A percentile compares a stretch with the other conserved stretches of the same genome.
Evolutionary conservation across 169 alveolate species (phyloP).

Genomic region (Eimeria brunetti): DNA sequence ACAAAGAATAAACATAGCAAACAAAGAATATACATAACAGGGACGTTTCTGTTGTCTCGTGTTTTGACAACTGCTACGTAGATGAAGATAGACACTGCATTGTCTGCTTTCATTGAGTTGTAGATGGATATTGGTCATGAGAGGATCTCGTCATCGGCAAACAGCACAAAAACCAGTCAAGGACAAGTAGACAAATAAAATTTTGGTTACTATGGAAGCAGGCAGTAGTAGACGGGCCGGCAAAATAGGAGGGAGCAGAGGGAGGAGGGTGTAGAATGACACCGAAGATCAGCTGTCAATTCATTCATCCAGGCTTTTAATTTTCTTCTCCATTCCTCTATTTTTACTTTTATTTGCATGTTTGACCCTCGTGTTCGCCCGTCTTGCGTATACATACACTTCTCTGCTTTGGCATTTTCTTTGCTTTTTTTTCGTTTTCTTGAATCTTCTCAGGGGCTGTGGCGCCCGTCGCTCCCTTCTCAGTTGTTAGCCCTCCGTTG

Average conservation of each 20-base stretch:
- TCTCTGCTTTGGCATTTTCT: background rate
- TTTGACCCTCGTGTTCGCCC: background rate
- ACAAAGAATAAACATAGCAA: background rate
- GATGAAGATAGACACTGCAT: background rate
- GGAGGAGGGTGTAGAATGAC: background rate
- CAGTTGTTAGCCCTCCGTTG: constrained; percentile 89
- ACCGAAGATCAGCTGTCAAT: background rate
- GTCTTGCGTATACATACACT: background rate
- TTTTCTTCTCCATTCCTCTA: background rate
- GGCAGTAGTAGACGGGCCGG: background rate
- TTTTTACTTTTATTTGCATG: background rate
- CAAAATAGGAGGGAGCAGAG: background rate
- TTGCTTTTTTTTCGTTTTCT: background rate
- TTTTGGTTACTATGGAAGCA: background rate
- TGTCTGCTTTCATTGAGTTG: background rate
- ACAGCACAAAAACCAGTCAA: background rate
- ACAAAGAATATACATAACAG: too few species aligned
- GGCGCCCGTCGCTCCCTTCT: constrained; percentile 90
- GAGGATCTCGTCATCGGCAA: background rate
- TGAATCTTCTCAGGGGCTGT: constrained; percentile 86
- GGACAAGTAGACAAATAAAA: background rate
- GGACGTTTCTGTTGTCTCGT: background rate
- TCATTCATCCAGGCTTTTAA: background rate
- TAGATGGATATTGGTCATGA: background rate
- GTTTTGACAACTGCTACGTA: too few species aligned